Evolutionary conservation across 768 basidiomycete genomes (phyloP), one percentile per base, ranked within the genome.

Genomic region (Crassisporium funariophilum): DNA sequence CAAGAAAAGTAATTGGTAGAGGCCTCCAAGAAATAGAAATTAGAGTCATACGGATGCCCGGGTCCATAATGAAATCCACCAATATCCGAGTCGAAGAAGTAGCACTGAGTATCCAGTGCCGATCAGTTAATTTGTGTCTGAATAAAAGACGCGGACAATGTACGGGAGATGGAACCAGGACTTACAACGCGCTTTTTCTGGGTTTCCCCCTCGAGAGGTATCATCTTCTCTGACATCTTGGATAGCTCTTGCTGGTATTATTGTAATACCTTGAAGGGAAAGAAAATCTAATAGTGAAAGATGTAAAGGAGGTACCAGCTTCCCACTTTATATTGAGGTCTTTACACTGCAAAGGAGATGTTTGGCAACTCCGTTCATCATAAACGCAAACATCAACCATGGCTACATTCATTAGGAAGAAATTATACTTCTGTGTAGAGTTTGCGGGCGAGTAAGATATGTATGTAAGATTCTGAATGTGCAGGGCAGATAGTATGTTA

Each of bases 31-130:
- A 33, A 41, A 33, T 6, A 35, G n/a, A 19, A 16, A 43, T 43
- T 34, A 5, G 11, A 22, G 22, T 61, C 83, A 58, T 68, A 91
- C 86, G 94, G 92, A 66, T 98, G 94, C 5, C 93, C 95, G 47
- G 88, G 92, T n/a, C 94, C 94, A 84, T 97, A 95, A 67, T 98
- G 97, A 65, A 98, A 99, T 41, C 97, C 95, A 17, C 97, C 95
- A 67, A 99, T 95, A 65, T 99, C 95, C 23, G 94, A 95, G 70
- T 99, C 95, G 73, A 95, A 99, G 77, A 99, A 99, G 76, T 99
- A 99, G 65, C 95, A 98, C 90, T 97, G 47, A 16, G 41, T 29
- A 44, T 44, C 41, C 44, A 41, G 29, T 16, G 44, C 50, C 49
- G 54, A 57, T 51, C 41, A 42, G 42, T 49, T 49, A 46, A 39